Evolutionary conservation across 768 basidiomycete genomes (phyloP), one percentile per base, ranked within the genome.

Genomic region (Suillus subluteus): DNA sequence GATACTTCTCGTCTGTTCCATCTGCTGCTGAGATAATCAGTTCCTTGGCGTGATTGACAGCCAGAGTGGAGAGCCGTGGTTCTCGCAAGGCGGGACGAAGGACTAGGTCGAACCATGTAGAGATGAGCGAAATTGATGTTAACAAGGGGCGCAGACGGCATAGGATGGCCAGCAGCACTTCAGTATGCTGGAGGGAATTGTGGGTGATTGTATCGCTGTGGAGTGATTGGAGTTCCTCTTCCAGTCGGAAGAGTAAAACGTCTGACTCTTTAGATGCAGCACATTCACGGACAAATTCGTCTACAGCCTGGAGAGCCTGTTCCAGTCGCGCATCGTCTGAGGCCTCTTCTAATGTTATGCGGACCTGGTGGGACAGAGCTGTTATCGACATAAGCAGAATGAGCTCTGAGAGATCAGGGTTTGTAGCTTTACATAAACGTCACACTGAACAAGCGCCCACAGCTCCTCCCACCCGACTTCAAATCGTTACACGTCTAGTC

Each of bases 71-170:
- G 23, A 95, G 79, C 69, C 83, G 87, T 44, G 91, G 88, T 74
- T 93, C 89, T 58, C 91, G 88, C 63, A 95, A 81, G 37, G 92
- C 90, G 32, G 91, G 90, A 41, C 93, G 88, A 3, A 95, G 81
- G 35, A 91, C 82, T 41, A 91, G 83, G 74, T 95, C 92, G 75
- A 92, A 95, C 94, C 94, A 95, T 35, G 82, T 83, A 2, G 88
- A 88, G 65, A 93, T 89, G 64, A 94, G 81, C 32, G 90, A 91
- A 7, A 82, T 82, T 9, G 90, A 79, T 3, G 90, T 81, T 8
- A 93, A 79, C 37, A 91, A 81, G 15, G 88, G 84, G 12, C 81
- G 80, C 35, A 94, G 82, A 70, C 87, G 87, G 68, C 84, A 83
- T 7, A 94, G 82, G 21, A 91, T 83, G 32, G 84, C 82, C 13